Evolutionary conservation across 129 eudicot genomes (phyloP).

Genomic region (Artemisia tridentata): DNA sequence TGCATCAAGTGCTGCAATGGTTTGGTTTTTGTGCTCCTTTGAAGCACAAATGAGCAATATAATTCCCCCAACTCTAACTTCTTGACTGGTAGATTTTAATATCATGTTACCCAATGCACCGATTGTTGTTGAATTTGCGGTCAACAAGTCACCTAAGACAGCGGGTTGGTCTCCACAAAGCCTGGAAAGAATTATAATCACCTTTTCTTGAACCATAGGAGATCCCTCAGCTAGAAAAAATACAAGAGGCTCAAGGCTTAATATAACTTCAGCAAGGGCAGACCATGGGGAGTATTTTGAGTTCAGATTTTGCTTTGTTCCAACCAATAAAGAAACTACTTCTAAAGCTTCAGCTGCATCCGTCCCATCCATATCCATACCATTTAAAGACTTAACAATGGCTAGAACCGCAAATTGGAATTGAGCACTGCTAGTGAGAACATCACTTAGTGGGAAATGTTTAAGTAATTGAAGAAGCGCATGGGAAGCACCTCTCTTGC

Average conservation of each 20-base stretch:
- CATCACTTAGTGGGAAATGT: conserved; percentile 60
- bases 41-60: conserved; percentile 64
- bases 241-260: conserved; percentile 60
- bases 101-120: conserved; percentile 62
- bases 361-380: conserved; percentile 41
- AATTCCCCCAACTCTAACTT: conserved; percentile 72
- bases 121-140: conserved; percentile 46
- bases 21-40: conserved; percentile 42
- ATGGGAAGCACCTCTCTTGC: conserved; percentile 66
- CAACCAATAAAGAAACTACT: conserved; percentile 51
- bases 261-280: conserved; percentile 53
- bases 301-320: conserved; percentile 47
- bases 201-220: conserved; percentile 56
- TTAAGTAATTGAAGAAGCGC: conserved; percentile 68
- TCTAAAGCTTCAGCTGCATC: conserved; percentile 65
- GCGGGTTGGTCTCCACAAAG: conserved; percentile 65
- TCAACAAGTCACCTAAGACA: conserved; percentile 48
- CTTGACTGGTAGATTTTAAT: conserved; percentile 49
- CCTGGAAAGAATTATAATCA: conserved; percentile 61
- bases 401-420: conserved; percentile 60
- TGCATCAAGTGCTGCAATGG: conserved; percentile 48
- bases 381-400: conserved; percentile 48
- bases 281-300: conserved; percentile 42
- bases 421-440: conserved; percentile 45
- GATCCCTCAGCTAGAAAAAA: conserved; percentile 58